Evolutionary conservation across 208 protist species (phyloP), one percentile per base, ranked within the genome.

Genomic region (Acanthamoeba royreba): DNA sequence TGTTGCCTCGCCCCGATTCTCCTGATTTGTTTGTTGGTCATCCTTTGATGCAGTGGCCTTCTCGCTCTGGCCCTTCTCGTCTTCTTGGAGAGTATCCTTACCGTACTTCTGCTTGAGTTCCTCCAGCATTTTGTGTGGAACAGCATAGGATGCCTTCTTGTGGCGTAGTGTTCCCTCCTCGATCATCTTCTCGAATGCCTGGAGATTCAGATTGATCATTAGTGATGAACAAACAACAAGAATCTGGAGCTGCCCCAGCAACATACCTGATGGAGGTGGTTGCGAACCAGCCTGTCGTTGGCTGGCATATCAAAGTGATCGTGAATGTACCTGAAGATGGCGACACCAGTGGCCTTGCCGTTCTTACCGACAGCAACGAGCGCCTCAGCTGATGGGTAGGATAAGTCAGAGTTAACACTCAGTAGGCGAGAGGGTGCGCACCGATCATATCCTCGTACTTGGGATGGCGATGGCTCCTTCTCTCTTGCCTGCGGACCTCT

Each of bases 241-340:
- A 81, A 25, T 38, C 35, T 40, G 22, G 0, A 0, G 19, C 0
- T 8, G n/a, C n/a, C n/a, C n/a, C n/a, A n/a, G n/a, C n/a, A 5
- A 15, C 38, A 19, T 28, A 85, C 74, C 74, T 85, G 74, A 45
- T 85, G 74, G 42, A 85, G 74, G 74, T 85, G 74, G 22, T 85
- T 85, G 11, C 74, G n/a, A 15, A 85, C 74, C 19, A 85, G 74
- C 31, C 74, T 2, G 74, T 85, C 74, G 43, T 85, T 85, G 38
- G 74, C 74, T 5, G 74, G 74, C 74, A 85, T 85, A 45, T 85
- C 74, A 22, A 85, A 85, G 74, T 85, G 74, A n/a, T 85, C 74
- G 74, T 85, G 74, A 31, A 85, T 53, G 74, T 85, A 85, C 43
- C 38, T 85, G 43, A 85, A 85, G 74, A 85, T 85, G 74, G 74